Evolutionary conservation across 2,329 filamentous ascomycete species (phyloP), one percentile per base, ranked within the genome.

Genomic region (Alternaria arborescens): DNA sequence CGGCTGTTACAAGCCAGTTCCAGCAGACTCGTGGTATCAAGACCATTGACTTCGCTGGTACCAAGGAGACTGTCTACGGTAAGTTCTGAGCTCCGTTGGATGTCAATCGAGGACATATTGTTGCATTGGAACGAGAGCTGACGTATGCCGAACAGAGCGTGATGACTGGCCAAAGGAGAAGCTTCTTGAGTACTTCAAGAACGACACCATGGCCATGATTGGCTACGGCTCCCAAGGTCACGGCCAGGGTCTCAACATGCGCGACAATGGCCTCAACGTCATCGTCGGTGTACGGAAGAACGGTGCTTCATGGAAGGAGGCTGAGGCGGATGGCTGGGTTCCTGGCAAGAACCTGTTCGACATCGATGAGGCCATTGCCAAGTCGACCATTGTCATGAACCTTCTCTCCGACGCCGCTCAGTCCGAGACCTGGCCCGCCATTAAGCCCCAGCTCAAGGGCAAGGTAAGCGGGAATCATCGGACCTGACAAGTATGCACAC

Each of bases 161-260:
- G 92, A 88, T 80, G 95, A 99, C 86, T 99, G 95, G 95, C 95
- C 95, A 72, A 89, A 91, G 82, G 94, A 97, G 87, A 98, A 97
- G 91, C 93, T 99, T 80, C 86, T 95, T 81, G 93, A 98, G 70
- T 99, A 94, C 90, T 99, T 99, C 92, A 98, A 98, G 89, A 89
- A 99, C 85, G 95, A 99, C 84, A 98, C 94, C 73, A 92, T 99
- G 76, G 95, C 95, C 79, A 91, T 99, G 79, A 99, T 99, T 83
- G 95, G 95, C 81, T 99, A 99, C 85, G 95, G 90, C 77, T 97
- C 94, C 68, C 94, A 97, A 86, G 95, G 95, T 77, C 95, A 99
- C 88, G 95, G 95, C 73, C 95, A 99, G 86, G 96, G 95, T 82
- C 92, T 99, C 68, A 99, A 99, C 89, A 91, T 99, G 81, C 94